Evolutionary conservation across 2,329 filamentous ascomycete species (phyloP).

Genomic region (Alternaria incomplexa): DNA sequence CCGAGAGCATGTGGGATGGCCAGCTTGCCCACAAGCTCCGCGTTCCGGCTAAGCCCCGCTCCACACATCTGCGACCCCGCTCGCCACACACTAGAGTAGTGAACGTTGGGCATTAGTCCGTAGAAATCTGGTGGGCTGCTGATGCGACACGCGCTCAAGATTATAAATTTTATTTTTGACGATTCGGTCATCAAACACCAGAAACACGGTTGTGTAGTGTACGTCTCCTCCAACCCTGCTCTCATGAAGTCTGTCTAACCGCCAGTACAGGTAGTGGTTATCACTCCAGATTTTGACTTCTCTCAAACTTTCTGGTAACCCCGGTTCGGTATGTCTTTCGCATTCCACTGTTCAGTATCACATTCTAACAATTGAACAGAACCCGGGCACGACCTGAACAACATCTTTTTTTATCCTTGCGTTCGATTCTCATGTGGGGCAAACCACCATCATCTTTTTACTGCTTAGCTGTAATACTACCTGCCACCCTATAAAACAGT

Average conservation of each 20-base stretch:
- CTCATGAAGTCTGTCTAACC: slow-evolving; percentile 3
- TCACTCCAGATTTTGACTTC: slow-evolving; percentile 19
- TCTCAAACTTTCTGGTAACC: slow-evolving; percentile 13
- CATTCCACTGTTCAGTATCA: background rate
- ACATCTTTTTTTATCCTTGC: background rate
- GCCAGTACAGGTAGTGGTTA: slow-evolving; percentile 13
- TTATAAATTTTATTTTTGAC: fast-evolving
- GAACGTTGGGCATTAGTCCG: background rate
- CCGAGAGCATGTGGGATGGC: background rate
- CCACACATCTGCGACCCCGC: background rate
- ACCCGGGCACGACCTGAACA: slow-evolving; percentile 6
- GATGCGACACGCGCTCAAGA: fast-evolving
- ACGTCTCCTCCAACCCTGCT: background rate
- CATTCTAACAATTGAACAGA: background rate
- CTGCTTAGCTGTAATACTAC: background rate
- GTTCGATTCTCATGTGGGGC: background rate
- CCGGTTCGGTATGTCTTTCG: slow-evolving; percentile 4
- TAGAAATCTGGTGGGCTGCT: background rate
- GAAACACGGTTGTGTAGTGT: slow-evolving; percentile 12
- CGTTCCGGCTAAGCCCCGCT: background rate
- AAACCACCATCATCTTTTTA: background rate
- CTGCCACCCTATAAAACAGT: background rate
- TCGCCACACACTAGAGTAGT: background rate
- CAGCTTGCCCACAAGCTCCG: too few relatives aligned
- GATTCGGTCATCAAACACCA: background rate